phyloP scores from a whole-genome alignment of 306 rosid species.

The Rosa rugosa region DNA sequence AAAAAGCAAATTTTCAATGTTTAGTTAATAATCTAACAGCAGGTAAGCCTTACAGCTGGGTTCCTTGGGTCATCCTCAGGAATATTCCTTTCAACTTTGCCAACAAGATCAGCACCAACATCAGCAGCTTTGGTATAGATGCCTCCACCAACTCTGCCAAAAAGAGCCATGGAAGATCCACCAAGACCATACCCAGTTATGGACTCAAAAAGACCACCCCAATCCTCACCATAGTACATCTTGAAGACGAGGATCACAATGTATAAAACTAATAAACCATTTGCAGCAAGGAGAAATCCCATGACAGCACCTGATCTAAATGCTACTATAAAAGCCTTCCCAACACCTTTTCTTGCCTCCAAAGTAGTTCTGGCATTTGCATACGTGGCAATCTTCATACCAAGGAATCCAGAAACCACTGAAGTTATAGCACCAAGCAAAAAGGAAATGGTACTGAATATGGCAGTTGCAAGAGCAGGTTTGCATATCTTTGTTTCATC shows the following conservation, averaged over 20 bases:
- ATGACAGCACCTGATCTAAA: conserved; percentile 97
- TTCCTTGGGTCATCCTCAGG: conserved; percentile 98
- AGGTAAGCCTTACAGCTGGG: conserved; percentile 73
- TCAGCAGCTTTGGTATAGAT: conserved; percentile 98
- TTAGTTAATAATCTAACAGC: neutral
- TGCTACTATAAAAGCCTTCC: conserved; percentile 86
- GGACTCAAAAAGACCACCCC: conserved; percentile 95
- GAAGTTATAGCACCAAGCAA: conserved; percentile 87
- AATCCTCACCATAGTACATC: conserved; percentile 92
- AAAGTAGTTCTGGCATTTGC: conserved; percentile 95
- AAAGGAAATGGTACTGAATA: conserved; percentile 79
- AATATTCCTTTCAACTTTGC: conserved; percentile 92
- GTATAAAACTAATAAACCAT: conserved; percentile 85
- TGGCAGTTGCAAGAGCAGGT: conserved; percentile 90
- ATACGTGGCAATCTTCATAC: conserved; percentile 94
- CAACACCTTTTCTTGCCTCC: conserved; percentile 95
- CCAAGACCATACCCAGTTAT: conserved; percentile 99
- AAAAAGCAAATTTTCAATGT: neutral
- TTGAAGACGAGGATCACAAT: conserved; percentile 74
- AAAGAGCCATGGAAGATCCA: conserved; percentile 98
- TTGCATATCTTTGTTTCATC: conserved; percentile 65
- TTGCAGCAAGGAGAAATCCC: conserved; percentile 97
- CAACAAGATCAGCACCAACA: conserved; percentile 99
- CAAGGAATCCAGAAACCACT: conserved; percentile 87
- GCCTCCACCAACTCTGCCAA: conserved; percentile 98